Base-by-base conservation (phyloP, 345 rosid genomes). In the Lepidium didymum region DNA sequence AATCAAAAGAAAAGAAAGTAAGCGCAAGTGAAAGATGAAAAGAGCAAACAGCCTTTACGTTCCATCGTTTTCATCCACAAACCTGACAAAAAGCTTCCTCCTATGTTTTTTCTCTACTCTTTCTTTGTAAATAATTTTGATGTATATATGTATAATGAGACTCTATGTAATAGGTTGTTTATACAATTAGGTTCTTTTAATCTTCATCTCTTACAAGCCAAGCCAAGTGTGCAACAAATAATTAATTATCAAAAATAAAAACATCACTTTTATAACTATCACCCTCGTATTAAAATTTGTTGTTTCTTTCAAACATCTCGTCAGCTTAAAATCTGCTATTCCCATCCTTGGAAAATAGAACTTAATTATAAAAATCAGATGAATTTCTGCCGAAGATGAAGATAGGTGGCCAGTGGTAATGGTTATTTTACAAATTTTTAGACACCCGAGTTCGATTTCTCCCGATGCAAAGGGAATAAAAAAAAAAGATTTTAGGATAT, bases 1-100 rank as follows among this genome's bases (percentile, higher is more conserved):
- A 44, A 7, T 7, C n/a, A 42, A 54, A 51, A 38, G 12, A 10
- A 10, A 37, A 40, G 5, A 44, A 44, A 34, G 64, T 11, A 45
- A 21, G 42, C 34, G 63, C 35, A 71, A 62, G 49, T 44, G 63
- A 43, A 70, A 52, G 46, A 62, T 33, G 62, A 42, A 56, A 63
- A 54, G 16, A 54, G 31, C 31, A 43, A 71, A 62, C 69, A 62
- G 54, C 56, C 25, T 64, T 53, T 45, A 54, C 63, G 75, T 62
- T 62, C 75, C 62, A 62, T 71, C 75, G 34, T 71, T 71, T 71
- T 71, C 63, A 55, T 53, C 47, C 75, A 54, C 61, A 55, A 62
- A 44, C 41, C 69, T 71, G 69, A 35, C 56, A 45, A 40, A 69
- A 52, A 70, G 74, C 68, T 70, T 60, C 54, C 61, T 60, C 54